A percentile compares a stretch with the other conserved stretches of the same genome.
Evolutionary conservation across 2,329 filamentous ascomycete genomes (phyloP).

Genomic region (Aschersonia sp.): DNA sequence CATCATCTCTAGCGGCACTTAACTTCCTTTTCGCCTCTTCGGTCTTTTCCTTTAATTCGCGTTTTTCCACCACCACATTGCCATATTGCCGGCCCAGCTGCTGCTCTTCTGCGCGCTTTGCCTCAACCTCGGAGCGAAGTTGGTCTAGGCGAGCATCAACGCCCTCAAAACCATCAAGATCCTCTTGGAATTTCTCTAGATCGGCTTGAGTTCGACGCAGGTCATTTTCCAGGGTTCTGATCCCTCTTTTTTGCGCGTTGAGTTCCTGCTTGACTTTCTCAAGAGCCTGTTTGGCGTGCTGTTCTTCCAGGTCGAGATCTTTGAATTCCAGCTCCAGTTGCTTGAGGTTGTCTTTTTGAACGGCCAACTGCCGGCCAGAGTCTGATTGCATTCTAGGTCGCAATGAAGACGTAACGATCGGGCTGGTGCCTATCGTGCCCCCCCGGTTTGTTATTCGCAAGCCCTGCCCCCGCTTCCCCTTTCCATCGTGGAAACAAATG

Average conservation of each 20-base stretch:
- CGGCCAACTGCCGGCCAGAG: slow-evolving; percentile 47
- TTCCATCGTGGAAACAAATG: slow-evolving; percentile 51
- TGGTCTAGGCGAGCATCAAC: slow-evolving; percentile 51
- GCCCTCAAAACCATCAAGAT: slow-evolving; percentile 52
- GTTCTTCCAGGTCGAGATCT: slow-evolving; percentile 33
- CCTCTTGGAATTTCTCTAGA: slow-evolving; percentile 34
- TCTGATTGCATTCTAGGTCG: slow-evolving; percentile 69
- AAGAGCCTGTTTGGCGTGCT: slow-evolving; percentile 30
- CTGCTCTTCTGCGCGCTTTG: slow-evolving; percentile 32
- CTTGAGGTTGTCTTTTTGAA: slow-evolving; percentile 33
- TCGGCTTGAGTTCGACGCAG: slow-evolving; percentile 46
- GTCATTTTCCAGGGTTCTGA: slow-evolving; percentile 30
- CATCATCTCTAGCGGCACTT: slow-evolving; percentile 18
- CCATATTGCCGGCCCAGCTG: slow-evolving; percentile 42
- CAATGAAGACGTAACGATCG: slow-evolving; percentile 30
- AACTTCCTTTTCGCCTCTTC: slow-evolving; percentile 24
- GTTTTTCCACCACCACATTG: slow-evolving; percentile 31
- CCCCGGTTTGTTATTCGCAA: slow-evolving; percentile 36
- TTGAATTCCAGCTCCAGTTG: slow-evolving; percentile 41
- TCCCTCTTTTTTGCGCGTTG: slow-evolving; percentile 24
- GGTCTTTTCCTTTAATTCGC: slow-evolving; percentile 27
- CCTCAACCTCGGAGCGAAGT: slow-evolving; percentile 41
- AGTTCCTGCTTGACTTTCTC: slow-evolving; percentile 31
- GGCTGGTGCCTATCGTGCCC: slow-evolving; percentile 26
- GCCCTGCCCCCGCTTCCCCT: slow-evolving; percentile 37